phyloP scores from a whole-genome alignment of 371 early-diverging fungal species.

The Sporodiniella umbellata region DNA sequence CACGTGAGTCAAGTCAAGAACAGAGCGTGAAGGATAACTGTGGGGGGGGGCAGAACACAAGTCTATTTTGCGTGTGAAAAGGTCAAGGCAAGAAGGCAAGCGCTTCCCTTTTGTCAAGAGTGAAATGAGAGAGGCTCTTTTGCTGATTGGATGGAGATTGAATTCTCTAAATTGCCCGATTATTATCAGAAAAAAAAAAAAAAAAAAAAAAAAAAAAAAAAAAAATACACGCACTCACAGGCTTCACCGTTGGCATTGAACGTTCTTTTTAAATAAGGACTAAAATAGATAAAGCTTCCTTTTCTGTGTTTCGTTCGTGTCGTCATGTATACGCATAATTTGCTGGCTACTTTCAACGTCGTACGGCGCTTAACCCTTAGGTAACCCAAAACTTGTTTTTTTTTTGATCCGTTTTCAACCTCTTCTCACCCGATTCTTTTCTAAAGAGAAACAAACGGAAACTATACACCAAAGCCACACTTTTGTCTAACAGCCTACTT shows the following conservation, averaged over 20 bases:
- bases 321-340: not conserved
- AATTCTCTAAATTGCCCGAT: not conserved
- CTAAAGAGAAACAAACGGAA: too few relatives aligned
- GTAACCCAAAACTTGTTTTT: not conserved
- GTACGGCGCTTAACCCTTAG: not conserved
- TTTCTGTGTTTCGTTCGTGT: not conserved
- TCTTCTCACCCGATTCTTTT: not conserved
- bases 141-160: not conserved
- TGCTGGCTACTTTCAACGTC: not conserved
- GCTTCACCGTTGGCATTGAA: not conserved
- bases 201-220: too few relatives aligned
- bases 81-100: not conserved
- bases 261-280: not conserved
- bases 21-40: too few relatives aligned
- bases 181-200: not conserved
- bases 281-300: not conserved
- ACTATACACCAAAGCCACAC: too few relatives aligned
- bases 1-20: too few relatives aligned
- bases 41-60: too few relatives aligned
- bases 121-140: not conserved
- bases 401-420: not conserved
- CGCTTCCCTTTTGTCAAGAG: not conserved
- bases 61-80: too few relatives aligned
- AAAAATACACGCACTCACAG: too few relatives aligned
- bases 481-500: too few relatives aligned